Percentiles rank a stretch among this genome's conserved stretches.
These are phyloP conservation scores for Yarrowia bubula DNA, from an alignment of 805 yeast species.

Conservation along the genomic window DNA sequence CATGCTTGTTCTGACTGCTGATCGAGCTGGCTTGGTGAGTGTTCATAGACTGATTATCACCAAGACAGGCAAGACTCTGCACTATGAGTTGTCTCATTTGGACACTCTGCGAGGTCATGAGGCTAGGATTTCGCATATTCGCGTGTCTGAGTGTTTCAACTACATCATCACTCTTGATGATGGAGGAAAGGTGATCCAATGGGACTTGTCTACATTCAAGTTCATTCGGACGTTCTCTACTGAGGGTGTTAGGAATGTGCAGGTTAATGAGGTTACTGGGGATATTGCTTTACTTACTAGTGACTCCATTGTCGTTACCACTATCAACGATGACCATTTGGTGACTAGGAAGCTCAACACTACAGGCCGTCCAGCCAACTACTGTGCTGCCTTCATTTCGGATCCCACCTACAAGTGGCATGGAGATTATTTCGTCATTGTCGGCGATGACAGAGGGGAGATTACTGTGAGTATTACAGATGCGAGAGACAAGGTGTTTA, in stretches of 20 bases:
- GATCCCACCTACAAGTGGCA: slow-evolving; percentile 24
- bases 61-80: not conserved
- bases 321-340: slow-evolving; percentile 19
- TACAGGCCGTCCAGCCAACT: slow-evolving; percentile 17
- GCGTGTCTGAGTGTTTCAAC: slow-evolving; percentile 15
- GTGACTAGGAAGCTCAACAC: not conserved
- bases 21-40: slow-evolving; percentile 1
- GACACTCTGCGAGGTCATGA: slow-evolving; percentile 24
- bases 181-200: slow-evolving; percentile 11
- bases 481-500: too few species aligned
- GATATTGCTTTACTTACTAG: slow-evolving; percentile 12
- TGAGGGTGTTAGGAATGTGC: slow-evolving; percentile 11
- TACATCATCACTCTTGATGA: slow-evolving; percentile 13
- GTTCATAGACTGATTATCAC: slow-evolving; percentile 9
- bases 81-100: slow-evolving; percentile 4
- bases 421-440: not conserved
- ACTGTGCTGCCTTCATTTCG: slow-evolving; percentile 22
- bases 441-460: slow-evolving; percentile 20
- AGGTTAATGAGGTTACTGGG: slow-evolving; percentile 8
- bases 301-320: not conserved
- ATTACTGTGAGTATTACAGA: slow-evolving; percentile 16
- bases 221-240: slow-evolving; percentile 8
- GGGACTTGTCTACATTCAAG: slow-evolving; percentile 16
- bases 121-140: not conserved
- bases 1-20: slow-evolving; percentile 16